Evolutionary conservation across 2,329 filamentous ascomycete genomes (phyloP).

Genomic region (Aspergillus neoniger): DNA sequence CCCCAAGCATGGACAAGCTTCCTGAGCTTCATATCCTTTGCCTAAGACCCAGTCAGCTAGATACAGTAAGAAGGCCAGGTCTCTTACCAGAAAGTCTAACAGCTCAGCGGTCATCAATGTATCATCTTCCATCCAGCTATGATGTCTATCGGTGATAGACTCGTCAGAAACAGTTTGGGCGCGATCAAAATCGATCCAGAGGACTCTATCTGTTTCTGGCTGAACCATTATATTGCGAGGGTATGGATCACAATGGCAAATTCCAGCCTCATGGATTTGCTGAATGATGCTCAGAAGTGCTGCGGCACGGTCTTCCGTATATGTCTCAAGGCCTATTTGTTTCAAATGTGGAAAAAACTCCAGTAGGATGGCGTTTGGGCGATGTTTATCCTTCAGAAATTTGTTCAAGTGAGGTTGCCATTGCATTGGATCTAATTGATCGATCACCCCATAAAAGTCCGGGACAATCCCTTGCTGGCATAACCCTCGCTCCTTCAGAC

Average conservation of each 20-base stretch:
- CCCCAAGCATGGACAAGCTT: too few species aligned
- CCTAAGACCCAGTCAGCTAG: too few species aligned
- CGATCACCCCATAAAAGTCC: slow-evolving; percentile 2
- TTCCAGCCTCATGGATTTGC: slow-evolving; percentile 13
- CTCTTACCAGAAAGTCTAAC: too few species aligned
- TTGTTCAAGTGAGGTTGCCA: neutral
- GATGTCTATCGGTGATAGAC: neutral
- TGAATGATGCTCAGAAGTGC: slow-evolving; percentile 15
- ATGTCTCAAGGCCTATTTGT: slow-evolving; percentile 14
- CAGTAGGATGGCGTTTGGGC: slow-evolving; percentile 19
- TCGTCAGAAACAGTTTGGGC: slow-evolving; percentile 18
- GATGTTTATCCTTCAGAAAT: slow-evolving; percentile 14
- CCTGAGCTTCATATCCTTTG: too few species aligned
- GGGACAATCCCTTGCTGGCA: slow-evolving; percentile 6
- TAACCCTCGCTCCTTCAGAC: slow-evolving; percentile 3
- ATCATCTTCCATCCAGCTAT: neutral
- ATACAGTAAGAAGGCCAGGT: too few species aligned
- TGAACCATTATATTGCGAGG: slow-evolving; percentile 20
- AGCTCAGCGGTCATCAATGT: neutral
- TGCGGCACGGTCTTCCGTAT: slow-evolving; percentile 6
- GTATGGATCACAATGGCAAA: slow-evolving; percentile 20
- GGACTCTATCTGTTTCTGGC: slow-evolving; percentile 11
- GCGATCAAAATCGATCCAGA: slow-evolving; percentile 23
- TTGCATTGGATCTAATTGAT: neutral
- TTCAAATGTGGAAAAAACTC: slow-evolving; percentile 18